phyloP scores from a whole-genome alignment of 176 grass and related monocot species.

The Musa beccarii region DNA sequence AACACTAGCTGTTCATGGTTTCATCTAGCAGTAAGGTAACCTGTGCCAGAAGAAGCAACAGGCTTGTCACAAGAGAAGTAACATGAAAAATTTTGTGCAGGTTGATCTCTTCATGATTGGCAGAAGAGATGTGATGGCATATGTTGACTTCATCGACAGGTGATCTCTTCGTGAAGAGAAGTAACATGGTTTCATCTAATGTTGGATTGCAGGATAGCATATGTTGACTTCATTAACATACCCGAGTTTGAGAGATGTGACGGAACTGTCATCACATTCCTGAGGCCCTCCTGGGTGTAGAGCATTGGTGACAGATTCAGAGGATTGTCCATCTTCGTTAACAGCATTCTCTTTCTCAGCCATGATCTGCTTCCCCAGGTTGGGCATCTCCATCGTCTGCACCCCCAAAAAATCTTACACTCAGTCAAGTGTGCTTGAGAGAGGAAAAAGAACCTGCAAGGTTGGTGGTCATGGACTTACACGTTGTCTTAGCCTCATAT shows the following conservation, averaged over 20 bases:
- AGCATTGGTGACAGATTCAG: slow-evolving; percentile 90
- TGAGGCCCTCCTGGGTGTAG: slow-evolving; percentile 64
- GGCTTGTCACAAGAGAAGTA: too few relatives aligned
- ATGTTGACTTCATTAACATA: slow-evolving; percentile 12
- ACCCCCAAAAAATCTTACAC: slow-evolving; percentile 1
- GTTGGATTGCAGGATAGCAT: neutral
- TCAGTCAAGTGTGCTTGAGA: too few relatives aligned
- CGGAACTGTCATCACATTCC: slow-evolving; percentile 82
- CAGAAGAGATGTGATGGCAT: too few relatives aligned
- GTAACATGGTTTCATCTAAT: neutral
- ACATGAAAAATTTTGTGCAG: too few relatives aligned
- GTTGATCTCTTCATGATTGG: too few relatives aligned
- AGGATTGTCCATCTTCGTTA: slow-evolving; percentile 88
- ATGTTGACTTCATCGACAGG: too few relatives aligned
- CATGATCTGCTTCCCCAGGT: slow-evolving; percentile 29
- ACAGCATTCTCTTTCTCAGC: slow-evolving; percentile 50
- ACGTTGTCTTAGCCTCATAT: slow-evolving; percentile 60
- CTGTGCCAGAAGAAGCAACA: neutral
- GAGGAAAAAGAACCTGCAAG: too few relatives aligned
- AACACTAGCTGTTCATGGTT: neutral
- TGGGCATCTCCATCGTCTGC: slow-evolving; percentile 49
- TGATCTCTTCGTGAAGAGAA: too few relatives aligned
- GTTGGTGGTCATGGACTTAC: slow-evolving; percentile 23
- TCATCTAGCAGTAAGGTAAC: neutral
- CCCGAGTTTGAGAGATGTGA: slow-evolving; percentile 83